These are phyloP conservation scores for Eimeria falciformis DNA, from an alignment of 169 alveolate genomes.

Conservation along the genomic window DNA sequence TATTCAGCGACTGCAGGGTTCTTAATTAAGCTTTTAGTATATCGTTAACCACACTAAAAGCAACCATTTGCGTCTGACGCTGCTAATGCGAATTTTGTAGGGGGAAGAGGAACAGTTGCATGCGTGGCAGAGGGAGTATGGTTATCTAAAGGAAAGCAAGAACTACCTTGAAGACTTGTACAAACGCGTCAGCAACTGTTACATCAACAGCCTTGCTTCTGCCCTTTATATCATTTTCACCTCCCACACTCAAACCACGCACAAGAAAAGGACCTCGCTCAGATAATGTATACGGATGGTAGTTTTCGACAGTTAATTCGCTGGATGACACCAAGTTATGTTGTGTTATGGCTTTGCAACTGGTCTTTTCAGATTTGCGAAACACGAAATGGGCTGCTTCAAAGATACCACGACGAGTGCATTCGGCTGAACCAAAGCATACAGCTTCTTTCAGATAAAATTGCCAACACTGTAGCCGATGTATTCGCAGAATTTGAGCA, in stretches of 20 bases:
- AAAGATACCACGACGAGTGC: slow-evolving; percentile 67
- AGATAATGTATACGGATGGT: neutral
- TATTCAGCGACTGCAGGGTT: neutral
- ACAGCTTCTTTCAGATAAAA: slow-evolving; percentile 57
- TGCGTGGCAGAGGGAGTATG: slow-evolving; percentile 19
- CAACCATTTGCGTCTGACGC: neutral
- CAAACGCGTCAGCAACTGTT: slow-evolving; percentile 14
- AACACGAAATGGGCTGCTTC: slow-evolving; percentile 24
- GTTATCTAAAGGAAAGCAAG: slow-evolving; percentile 19
- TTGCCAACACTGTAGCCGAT: neutral
- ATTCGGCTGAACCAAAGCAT: slow-evolving; percentile 59
- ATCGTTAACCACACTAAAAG: neutral
- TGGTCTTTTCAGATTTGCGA: slow-evolving; percentile 12
- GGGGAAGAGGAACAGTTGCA: slow-evolving; percentile 44
- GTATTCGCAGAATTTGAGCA: slow-evolving; percentile 43
- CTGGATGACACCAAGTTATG: neutral
- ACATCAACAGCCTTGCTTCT: neutral
- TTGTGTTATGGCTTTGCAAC: neutral
- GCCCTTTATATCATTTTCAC: neutral
- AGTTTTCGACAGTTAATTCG: neutral
- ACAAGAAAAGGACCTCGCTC: neutral
- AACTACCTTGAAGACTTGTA: slow-evolving; percentile 20
- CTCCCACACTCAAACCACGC: neutral
- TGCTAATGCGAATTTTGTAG: neutral
- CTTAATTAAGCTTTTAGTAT: neutral